Percentiles rank a stretch among this genome's conserved stretches.
Evolutionary conservation across 306 rosid species (phyloP).

Genomic region (Mimosa pudica): DNA sequence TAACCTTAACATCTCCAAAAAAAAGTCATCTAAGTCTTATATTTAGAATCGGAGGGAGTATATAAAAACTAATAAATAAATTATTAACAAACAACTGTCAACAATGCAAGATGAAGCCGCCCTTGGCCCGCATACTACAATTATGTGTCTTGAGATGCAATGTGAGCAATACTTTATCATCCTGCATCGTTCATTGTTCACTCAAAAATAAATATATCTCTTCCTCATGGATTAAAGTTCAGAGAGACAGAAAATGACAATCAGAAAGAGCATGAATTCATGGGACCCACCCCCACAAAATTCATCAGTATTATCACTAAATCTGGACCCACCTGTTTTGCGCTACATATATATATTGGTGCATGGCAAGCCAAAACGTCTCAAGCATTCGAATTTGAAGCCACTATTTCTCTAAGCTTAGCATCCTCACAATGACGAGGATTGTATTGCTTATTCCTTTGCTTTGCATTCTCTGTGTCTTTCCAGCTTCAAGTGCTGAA

Average conservation of each 20-base stretch:
- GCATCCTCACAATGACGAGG: not conserved
- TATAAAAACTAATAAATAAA: not conserved
- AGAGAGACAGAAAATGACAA: not conserved
- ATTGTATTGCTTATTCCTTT: conserved; percentile 37
- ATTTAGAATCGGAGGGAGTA: too few relatives aligned
- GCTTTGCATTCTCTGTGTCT: conserved; percentile 31
- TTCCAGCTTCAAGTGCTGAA: conserved; percentile 28
- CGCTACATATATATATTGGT: conserved; percentile 23
- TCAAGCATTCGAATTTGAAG: not conserved
- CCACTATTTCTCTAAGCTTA: not conserved
- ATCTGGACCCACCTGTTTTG: conserved; percentile 7
- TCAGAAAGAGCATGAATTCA: too few relatives aligned
- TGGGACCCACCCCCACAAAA: too few relatives aligned
- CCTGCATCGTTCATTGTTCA: not conserved
- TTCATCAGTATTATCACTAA: too few relatives aligned
- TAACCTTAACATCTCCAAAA: too few relatives aligned
- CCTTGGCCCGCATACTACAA: conserved; percentile 23
- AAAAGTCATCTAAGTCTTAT: too few relatives aligned
- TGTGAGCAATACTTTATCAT: not conserved
- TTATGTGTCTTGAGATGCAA: not conserved
- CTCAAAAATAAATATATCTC: not conserved
- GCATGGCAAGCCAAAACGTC: conserved; percentile 7
- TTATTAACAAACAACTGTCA: not conserved
- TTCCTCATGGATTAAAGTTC: not conserved
- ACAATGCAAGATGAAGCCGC: conserved; percentile 18